phyloP scores from a whole-genome alignment of 331 rosid genomes.

The Telfairia occidentalis region DNA sequence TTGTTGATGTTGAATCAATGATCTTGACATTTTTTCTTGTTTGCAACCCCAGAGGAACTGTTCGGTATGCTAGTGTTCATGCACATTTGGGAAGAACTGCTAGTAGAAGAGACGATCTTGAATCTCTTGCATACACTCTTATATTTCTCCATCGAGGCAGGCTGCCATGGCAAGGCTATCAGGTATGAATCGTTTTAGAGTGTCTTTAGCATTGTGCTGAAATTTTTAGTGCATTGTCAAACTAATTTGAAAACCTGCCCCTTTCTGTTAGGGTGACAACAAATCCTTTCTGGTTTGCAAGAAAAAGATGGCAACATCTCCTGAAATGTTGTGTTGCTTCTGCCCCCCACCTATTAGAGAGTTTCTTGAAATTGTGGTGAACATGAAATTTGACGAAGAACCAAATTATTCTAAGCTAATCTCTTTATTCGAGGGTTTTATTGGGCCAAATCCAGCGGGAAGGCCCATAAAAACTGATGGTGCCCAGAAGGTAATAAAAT shows the following conservation, averaged over 20 bases:
- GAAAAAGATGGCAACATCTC: slow-evolving; percentile 84
- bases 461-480: slow-evolving; percentile 83
- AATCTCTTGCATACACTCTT: slow-evolving; percentile 81
- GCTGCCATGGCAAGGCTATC: slow-evolving; percentile 93
- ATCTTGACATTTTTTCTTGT: neutral
- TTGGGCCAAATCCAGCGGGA: slow-evolving; percentile 76
- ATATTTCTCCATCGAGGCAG: slow-evolving; percentile 76
- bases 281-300: slow-evolving; percentile 85
- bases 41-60: slow-evolving; percentile 60
- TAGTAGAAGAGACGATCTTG: slow-evolving; percentile 82
- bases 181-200: slow-evolving; percentile 19
- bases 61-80: slow-evolving; percentile 89
- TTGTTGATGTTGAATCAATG: neutral
- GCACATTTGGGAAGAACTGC: slow-evolving; percentile 82
- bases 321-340: slow-evolving; percentile 68
- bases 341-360: slow-evolving; percentile 56
- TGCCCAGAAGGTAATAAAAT: slow-evolving; percentile 61
- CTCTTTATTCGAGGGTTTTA: slow-evolving; percentile 57
- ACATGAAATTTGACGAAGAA: slow-evolving; percentile 86
- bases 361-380: slow-evolving; percentile 75
- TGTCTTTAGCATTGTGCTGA: neutral
- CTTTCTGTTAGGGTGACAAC: slow-evolving; percentile 51
- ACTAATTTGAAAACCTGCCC: neutral
- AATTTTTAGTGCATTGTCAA: neutral
- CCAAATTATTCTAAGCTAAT: slow-evolving; percentile 69